Evolutionary conservation across 2,329 filamentous ascomycete genomes (phyloP).

Genomic region (Hymenoscyphus repandus): DNA sequence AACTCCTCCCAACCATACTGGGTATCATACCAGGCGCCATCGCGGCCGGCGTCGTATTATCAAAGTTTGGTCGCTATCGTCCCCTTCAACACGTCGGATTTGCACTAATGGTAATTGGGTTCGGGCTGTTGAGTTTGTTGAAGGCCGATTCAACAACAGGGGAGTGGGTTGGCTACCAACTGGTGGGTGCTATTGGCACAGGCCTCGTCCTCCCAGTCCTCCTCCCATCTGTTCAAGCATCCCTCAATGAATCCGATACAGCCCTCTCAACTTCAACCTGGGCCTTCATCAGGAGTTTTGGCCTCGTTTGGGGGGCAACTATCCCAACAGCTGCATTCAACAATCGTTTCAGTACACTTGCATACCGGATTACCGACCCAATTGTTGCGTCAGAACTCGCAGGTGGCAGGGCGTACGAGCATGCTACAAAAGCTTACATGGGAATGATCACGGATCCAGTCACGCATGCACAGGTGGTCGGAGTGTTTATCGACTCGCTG

Average conservation of each 20-base stretch:
- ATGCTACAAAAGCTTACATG: not conserved
- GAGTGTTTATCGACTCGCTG: not conserved
- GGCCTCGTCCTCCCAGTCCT: slow-evolving; percentile 39
- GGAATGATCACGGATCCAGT: not conserved
- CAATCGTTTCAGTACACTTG: not conserved
- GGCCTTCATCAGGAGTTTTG: slow-evolving; percentile 42
- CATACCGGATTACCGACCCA: not conserved
- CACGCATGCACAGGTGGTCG: not conserved
- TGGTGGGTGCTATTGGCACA: slow-evolving; percentile 36
- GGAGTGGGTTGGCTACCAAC: slow-evolving; percentile 39
- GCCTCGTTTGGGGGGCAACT: slow-evolving; percentile 40
- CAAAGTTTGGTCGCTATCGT: slow-evolving; percentile 19
- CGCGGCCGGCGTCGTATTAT: slow-evolving; percentile 26
- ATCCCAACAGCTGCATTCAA: slow-evolving; percentile 28
- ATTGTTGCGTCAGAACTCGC: not conserved
- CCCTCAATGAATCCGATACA: slow-evolving; percentile 33
- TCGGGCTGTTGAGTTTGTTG: slow-evolving; percentile 11
- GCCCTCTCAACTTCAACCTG: slow-evolving; percentile 8
- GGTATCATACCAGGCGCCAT: not conserved
- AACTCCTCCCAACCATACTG: not conserved
- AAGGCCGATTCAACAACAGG: slow-evolving; percentile 31
- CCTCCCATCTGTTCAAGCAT: slow-evolving; percentile 39
- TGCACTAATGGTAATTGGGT: slow-evolving; percentile 5
- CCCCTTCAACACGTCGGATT: slow-evolving; percentile 8
- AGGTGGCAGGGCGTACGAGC: not conserved